These are phyloP conservation scores for Dissophora ornata DNA, from an alignment of 192 early-diverging fungal species.

Conservation along the genomic window DNA sequence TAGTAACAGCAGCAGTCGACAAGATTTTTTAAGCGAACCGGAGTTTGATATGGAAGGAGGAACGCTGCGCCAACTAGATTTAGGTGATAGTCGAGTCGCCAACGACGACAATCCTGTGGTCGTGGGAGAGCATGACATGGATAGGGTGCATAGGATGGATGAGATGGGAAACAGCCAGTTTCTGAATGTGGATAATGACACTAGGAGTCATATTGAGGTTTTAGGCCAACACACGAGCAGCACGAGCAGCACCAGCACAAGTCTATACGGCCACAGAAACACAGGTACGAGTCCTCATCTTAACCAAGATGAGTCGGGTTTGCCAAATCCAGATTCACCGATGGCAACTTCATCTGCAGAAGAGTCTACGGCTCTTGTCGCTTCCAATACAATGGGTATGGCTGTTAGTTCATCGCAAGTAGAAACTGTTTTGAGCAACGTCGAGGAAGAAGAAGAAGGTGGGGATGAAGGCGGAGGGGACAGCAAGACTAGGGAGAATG, in stretches of 20 bases:
- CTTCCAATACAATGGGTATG: neutral
- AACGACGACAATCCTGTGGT: neutral
- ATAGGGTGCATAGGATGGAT: neutral
- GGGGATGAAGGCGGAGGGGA: neutral
- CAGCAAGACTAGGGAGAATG: neutral
- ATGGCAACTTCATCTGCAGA: neutral
- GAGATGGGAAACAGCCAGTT: neutral
- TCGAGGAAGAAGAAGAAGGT: constrained; percentile 31
- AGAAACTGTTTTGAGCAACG: constrained; percentile 18
- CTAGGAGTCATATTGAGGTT: neutral
- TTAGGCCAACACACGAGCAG: constrained; percentile 3
- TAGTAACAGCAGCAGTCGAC: constrained; percentile 38
- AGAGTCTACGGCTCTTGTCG: neutral
- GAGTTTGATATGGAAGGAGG: constrained; percentile 13
- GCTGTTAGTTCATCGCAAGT: neutral
- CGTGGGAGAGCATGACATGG: constrained; percentile 5
- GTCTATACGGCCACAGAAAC: neutral
- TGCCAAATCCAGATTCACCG: neutral
- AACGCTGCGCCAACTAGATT: neutral
- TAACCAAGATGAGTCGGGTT: constrained; percentile 3
- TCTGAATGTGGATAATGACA: neutral
- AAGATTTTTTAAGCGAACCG: constrained; percentile 3
- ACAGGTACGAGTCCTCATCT: no score
- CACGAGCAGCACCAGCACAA: neutral
- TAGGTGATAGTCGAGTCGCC: neutral